Evolutionary conservation across 1,284 basidiomycete genomes (phyloP).

Genomic region (Porodaedalea pini): DNA sequence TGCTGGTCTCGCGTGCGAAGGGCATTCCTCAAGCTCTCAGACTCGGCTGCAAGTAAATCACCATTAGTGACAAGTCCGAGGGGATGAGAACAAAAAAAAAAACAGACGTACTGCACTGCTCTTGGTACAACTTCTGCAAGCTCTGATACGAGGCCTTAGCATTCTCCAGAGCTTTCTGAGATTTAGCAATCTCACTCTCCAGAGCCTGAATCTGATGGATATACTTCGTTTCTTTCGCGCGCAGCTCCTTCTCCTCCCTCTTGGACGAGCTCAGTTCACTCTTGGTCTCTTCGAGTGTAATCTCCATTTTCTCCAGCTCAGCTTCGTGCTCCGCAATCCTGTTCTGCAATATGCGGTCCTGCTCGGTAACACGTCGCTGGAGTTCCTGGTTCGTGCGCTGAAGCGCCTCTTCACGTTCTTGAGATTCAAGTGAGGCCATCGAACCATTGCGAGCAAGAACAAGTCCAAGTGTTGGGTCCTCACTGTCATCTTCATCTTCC

Average conservation of each 20-base stretch:
- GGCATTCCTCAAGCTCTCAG: constrained; percentile 73
- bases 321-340: constrained; percentile 70
- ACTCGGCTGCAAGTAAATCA: constrained; percentile 46
- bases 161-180: constrained; percentile 68
- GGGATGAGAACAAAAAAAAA: not conserved
- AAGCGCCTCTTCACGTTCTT: constrained; percentile 66
- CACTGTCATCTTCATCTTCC: constrained; percentile 38
- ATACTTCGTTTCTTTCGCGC: constrained; percentile 74
- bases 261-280: constrained; percentile 72
- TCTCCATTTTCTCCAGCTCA: constrained; percentile 73
- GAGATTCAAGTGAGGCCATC: constrained; percentile 54
- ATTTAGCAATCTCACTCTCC: constrained; percentile 74
- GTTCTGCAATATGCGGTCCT: constrained; percentile 62
- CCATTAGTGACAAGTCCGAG: constrained; percentile 11
- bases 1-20: constrained; percentile 71
- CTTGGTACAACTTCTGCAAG: constrained; percentile 80
- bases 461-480: constrained; percentile 52
- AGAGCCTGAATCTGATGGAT: constrained; percentile 61
- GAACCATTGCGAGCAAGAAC: constrained; percentile 58
- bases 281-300: constrained; percentile 65
- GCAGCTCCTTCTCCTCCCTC: constrained; percentile 85
- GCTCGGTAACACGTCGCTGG: constrained; percentile 65
- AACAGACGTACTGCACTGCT: constrained; percentile 67
- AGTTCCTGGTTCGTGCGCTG: constrained; percentile 73
- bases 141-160: constrained; percentile 65